Conservation (phyloP, 2,329 filamentous ascomycete species). For the Venturia pyrina region DNA sequence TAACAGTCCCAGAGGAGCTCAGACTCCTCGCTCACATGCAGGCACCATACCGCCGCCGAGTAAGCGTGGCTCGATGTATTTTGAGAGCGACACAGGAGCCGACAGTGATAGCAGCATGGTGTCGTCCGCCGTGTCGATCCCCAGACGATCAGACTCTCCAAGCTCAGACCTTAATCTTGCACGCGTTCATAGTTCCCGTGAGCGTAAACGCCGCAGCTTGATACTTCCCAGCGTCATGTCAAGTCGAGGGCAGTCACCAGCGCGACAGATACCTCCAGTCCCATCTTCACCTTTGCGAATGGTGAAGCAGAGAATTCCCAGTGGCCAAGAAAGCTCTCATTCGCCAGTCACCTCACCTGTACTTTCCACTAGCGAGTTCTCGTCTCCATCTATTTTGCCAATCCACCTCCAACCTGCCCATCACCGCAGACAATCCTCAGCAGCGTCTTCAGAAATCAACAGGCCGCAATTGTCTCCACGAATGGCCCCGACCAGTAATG, state of each 20-base stretch:
- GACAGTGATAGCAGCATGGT: conserved; percentile 82
- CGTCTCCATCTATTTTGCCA: conserved; percentile 55
- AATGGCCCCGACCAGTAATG: conserved; percentile 61
- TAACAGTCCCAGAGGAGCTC: conserved; percentile 81
- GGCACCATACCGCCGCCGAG: conserved; percentile 50
- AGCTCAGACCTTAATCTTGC: conserved; percentile 75
- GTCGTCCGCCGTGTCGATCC: conserved; percentile 66
- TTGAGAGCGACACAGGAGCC: conserved; percentile 74
- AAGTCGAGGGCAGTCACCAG: conserved; percentile 80
- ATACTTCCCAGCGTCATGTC: conserved; percentile 72
- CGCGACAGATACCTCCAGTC: conserved; percentile 53
- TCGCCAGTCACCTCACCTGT: conserved; percentile 89
- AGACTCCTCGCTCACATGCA: conserved; percentile 77
- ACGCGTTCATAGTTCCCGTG: conserved; percentile 66
- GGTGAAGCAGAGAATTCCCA: conserved; percentile 63
- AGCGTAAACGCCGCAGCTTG: conserved; percentile 78
- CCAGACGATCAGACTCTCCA: conserved; percentile 75
- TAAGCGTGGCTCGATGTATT: conserved; percentile 66
- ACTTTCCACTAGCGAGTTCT: conserved; percentile 71
- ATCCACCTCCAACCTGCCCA: conserved; percentile 46
- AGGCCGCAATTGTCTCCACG: conserved; percentile 73
- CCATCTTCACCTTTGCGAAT: conserved; percentile 75
- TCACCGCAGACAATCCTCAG: conserved; percentile 84
- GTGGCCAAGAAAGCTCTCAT: conserved; percentile 52
- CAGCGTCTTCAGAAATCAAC: conserved; percentile 60